phyloP scores from a whole-genome alignment of 345 rosid genomes.

The Lenwebbia sp. region DNA sequence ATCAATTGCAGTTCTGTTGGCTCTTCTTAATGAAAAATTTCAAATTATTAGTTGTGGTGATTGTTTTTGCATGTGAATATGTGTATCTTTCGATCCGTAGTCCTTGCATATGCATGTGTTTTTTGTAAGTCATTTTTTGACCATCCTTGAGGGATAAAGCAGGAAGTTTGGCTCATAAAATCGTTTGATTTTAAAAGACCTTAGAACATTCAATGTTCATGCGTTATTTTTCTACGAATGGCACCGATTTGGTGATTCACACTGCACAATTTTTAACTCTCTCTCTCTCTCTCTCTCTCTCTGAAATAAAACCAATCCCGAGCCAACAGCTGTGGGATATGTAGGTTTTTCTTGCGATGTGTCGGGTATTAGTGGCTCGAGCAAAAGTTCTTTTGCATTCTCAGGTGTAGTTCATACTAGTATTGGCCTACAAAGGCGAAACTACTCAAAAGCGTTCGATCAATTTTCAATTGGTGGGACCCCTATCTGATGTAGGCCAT shows the following conservation, averaged over 20 bases:
- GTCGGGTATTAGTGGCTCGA: not conserved
- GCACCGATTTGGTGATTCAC: not conserved
- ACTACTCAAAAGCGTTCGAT: not conserved
- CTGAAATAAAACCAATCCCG: not conserved
- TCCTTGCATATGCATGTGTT: not conserved
- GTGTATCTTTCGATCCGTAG: not conserved
- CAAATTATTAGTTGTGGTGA: not conserved
- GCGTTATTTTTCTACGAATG: not conserved
- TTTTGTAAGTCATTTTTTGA: not conserved
- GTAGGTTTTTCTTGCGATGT: not conserved
- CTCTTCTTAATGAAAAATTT: not conserved
- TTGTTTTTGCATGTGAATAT: not conserved
- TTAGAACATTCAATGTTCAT: not conserved
- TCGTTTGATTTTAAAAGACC: not conserved
- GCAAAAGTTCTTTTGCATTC: not conserved
- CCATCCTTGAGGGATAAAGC: not conserved
- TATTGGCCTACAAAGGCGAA: not conserved
- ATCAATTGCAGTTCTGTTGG: not conserved
- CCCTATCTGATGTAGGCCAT: not conserved
- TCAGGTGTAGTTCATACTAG: not conserved
- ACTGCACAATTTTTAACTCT: not conserved
- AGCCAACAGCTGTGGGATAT: not conserved
- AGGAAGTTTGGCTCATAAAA: not conserved
- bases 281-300: not conserved
- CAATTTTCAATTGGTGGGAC: not conserved